phyloP scores from a whole-genome alignment of 176 grass and related monocot species.

The Thalia dealbata region DNA sequence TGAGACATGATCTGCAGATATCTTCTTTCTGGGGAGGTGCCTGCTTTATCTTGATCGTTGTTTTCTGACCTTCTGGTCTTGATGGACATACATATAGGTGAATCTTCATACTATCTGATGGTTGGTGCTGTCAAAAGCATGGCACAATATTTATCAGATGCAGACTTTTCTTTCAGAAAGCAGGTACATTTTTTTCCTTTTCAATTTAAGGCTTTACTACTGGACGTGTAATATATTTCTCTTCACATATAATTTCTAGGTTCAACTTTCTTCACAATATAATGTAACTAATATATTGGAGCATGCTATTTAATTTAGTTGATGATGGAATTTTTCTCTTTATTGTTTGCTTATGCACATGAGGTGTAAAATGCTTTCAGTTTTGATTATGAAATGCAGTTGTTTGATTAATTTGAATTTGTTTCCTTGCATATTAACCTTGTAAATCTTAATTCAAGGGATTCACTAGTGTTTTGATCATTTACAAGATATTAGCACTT shows the following conservation, averaged over 20 bases:
- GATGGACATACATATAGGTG: slow-evolving; percentile 42
- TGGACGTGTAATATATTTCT: not conserved
- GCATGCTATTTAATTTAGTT: not conserved
- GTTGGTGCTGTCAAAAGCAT: slow-evolving; percentile 58
- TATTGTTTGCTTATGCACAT: too few relatives aligned
- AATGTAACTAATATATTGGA: not conserved
- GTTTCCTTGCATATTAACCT: not conserved
- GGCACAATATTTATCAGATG: slow-evolving; percentile 65
- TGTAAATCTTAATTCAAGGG: not conserved
- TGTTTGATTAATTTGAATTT: not conserved
- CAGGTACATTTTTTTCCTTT: slow-evolving; percentile 43
- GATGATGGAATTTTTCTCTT: not conserved
- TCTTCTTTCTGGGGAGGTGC: not conserved
- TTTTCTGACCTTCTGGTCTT: slow-evolving; percentile 12
- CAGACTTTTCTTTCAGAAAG: slow-evolving; percentile 70
- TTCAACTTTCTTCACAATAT: not conserved
- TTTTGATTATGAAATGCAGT: too few relatives aligned
- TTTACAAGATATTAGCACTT: not conserved
- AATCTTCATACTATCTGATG: slow-evolving; percentile 63
- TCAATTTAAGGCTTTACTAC: not conserved
- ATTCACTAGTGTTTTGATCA: not conserved
- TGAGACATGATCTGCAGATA: too few relatives aligned
- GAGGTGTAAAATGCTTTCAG: too few relatives aligned
- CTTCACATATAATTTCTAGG: not conserved
- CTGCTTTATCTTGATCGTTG: not conserved